Conservation (phyloP, 768 basidiomycete genomes). For the Phallus indusiatus region DNA sequence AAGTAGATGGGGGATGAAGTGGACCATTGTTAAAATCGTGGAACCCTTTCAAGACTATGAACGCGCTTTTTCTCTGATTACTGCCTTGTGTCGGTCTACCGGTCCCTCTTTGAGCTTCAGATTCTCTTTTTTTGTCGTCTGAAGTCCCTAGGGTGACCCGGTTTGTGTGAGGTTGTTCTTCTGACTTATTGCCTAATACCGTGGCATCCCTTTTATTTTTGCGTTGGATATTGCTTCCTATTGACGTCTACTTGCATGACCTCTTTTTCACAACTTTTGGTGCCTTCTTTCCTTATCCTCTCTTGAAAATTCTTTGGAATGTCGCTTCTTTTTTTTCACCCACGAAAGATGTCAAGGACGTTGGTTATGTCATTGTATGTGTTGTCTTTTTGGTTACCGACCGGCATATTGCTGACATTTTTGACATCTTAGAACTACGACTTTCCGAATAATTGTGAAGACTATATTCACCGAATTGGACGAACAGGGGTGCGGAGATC, state of each 20-base stretch:
- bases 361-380: slow-evolving; percentile 91
- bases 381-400: slow-evolving; percentile 16
- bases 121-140: slow-evolving; percentile 13
- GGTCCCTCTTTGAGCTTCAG: slow-evolving; percentile 25
- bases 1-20: slow-evolving; percentile 1
- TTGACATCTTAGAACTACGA: slow-evolving; percentile 73
- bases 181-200: slow-evolving; percentile 18
- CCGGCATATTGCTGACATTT: slow-evolving; percentile 6
- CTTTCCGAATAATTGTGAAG: slow-evolving; percentile 96
- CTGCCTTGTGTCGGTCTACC: slow-evolving; percentile 26
- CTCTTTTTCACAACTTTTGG: slow-evolving; percentile 15
- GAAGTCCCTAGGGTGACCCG: slow-evolving; percentile 26
- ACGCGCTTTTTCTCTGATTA: neutral
- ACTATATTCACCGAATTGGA: slow-evolving; percentile 98
- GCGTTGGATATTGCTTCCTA: slow-evolving; percentile 19
- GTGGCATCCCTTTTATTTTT: neutral
- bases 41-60: slow-evolving; percentile 3
- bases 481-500: slow-evolving; percentile 70
- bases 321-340: slow-evolving; percentile 21
- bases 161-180: slow-evolving; percentile 25
- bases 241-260: slow-evolving; percentile 21
- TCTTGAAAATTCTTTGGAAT: slow-evolving; percentile 17
- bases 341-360: slow-evolving; percentile 94
- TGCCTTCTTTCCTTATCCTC: slow-evolving; percentile 22
- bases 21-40: slow-evolving; percentile 8